Percentiles rank a stretch among this genome's conserved stretches.
These are phyloP conservation scores for Irpex sp. DNA, from an alignment of 1,284 basidiomycete genomes.

Conservation along the genomic window DNA sequence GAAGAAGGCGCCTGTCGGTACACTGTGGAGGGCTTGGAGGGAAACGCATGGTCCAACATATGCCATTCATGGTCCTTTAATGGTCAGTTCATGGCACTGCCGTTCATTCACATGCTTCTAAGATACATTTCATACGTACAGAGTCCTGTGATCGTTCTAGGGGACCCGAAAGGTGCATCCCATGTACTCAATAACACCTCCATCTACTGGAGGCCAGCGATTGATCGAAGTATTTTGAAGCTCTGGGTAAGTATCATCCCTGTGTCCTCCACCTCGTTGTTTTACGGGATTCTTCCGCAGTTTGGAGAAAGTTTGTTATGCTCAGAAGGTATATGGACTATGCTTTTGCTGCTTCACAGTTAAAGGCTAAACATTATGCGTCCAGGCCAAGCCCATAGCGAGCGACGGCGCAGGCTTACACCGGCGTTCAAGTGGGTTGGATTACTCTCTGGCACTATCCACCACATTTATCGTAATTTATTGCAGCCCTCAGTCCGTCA, in stretches of 20 bases:
- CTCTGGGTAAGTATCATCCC: background rate
- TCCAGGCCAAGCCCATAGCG: background rate
- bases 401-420: background rate
- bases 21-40: background rate
- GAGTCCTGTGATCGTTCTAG: background rate
- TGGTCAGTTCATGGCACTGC: background rate
- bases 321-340: background rate
- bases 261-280: too few species aligned
- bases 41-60: background rate
- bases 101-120: background rate
- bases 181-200: background rate
- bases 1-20: background rate
- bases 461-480: background rate
- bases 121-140: background rate
- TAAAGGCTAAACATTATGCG: background rate
- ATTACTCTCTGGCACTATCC: background rate
- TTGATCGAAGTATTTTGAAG: background rate
- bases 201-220: background rate
- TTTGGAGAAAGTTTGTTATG: background rate
- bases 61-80: background rate
- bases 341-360: background rate
- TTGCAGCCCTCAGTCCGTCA: background rate
- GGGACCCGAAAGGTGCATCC: background rate
- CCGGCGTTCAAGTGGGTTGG: background rate
- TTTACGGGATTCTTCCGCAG: background rate